phyloP scores from a whole-genome alignment of 106 monocot genomes.

The Dioscorea alata region DNA sequence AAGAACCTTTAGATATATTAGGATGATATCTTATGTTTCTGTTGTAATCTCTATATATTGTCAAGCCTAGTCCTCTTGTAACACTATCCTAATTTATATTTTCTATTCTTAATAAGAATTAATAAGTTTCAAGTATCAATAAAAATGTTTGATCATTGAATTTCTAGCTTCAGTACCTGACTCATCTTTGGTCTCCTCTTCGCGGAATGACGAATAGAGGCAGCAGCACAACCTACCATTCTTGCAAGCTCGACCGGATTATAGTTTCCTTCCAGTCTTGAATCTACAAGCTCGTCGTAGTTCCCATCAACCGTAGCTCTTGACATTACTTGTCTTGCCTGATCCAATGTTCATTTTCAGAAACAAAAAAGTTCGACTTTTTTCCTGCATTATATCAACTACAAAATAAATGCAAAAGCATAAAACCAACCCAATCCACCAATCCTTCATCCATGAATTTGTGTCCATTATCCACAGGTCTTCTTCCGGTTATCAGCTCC shows the following conservation, averaged over 20 bases:
- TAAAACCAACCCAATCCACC: conserved; percentile 68
- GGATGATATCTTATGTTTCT: too few relatives aligned
- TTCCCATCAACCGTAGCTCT: conserved; percentile 60
- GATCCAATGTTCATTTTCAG: neutral
- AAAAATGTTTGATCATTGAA: too few relatives aligned
- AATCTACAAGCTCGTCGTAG: conserved; percentile 73
- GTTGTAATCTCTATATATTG: conserved; percentile 17
- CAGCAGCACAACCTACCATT: conserved; percentile 63
- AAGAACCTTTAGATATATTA: too few relatives aligned
- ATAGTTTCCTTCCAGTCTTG: conserved; percentile 50
- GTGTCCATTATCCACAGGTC: conserved; percentile 46
- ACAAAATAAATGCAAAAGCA: neutral
- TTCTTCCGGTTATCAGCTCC: conserved; percentile 60
- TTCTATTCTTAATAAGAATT: neutral
- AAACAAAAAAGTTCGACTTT: too few relatives aligned
- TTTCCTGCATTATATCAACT: neutral
- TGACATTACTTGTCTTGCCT: conserved; percentile 60
- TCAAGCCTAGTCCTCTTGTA: conserved; percentile 46
- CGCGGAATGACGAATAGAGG: conserved; percentile 83
- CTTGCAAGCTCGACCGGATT: conserved; percentile 72
- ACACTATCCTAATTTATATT: neutral
- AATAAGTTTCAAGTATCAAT: too few relatives aligned
- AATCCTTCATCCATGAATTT: conserved; percentile 75
- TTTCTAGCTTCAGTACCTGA: conserved; percentile 38
- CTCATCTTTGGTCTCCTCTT: conserved; percentile 92